Base-by-base conservation (phyloP, 495 filamentous ascomycete genomes). In the Aspergillus olivimuriae region DNA sequence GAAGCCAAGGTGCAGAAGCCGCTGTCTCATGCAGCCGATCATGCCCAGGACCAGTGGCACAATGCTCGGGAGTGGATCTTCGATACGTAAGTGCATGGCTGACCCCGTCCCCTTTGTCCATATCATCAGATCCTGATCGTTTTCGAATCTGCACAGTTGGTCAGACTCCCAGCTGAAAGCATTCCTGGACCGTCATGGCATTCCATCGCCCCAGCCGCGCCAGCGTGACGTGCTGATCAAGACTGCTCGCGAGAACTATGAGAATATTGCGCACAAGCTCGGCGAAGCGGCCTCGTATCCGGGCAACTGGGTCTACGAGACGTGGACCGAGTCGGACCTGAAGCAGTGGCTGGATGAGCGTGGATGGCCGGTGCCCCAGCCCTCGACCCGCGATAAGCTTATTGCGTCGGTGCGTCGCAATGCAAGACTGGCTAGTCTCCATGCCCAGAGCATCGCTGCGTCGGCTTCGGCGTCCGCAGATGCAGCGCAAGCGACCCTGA, bases 241-340 rank as follows among this genome's bases (percentile, higher is more conserved):
- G 53, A 75, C 86, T 48, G 77, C 80, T 37, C 89, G 92, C 43
- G 70, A 81, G 46, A 91, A 84, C 59, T 96, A 94, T 48, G 82
- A 95, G 47, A 70, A 75, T 3, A 61, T 85, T 33, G 89, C 92
- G 10, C 79, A 89, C 57, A 96, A 95, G 67, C 72, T 76, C 31
- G 87, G 86, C 48, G 85, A 95, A 64, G 84, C 87, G 1, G 69
- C 77, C 28, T 58, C 76, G 8, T 98, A 98, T 52, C 92, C 92
- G 30, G 92, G 92, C n/a, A 82, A 95, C 64, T 98, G 92, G 92
- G 68, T 97, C 23, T 98, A 95, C 55, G 79, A 80, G 46, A 72
- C 83, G 26, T 98, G 92, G 92, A 78, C 82, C 34, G 77, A 91
- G 31, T 85, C 81, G 41, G 81, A 84, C 26, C 60, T 83, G 32